Conservation (phyloP, 1,139 yeast genomes). For the Yamadazyma conglobata region DNA sequence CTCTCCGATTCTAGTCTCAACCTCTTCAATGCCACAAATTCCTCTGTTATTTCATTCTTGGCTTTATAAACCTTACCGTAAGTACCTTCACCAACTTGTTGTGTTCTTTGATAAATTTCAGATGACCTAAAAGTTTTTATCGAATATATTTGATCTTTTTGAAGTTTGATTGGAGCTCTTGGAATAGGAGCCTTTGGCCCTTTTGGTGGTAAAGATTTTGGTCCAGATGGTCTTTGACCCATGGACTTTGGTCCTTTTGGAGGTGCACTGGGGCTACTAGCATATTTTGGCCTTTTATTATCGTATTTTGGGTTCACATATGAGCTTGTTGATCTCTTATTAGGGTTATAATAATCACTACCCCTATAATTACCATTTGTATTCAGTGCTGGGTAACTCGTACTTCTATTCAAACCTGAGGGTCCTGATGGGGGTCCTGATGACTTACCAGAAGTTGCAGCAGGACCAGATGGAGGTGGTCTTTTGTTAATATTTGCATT, state of each 20-base stretch:
- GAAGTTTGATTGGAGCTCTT: conserved; percentile 13
- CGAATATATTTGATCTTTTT: conserved; percentile 32
- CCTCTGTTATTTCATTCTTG: conserved; percentile 60
- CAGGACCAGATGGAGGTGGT: conserved; percentile 6
- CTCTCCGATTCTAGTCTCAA: conserved; percentile 81
- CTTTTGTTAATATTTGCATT: not conserved
- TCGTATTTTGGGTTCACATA: conserved; percentile 4
- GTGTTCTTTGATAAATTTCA: conserved; percentile 37
- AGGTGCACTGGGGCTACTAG: conserved; percentile 4
- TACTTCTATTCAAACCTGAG: conserved; percentile 6
- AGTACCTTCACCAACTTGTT: conserved; percentile 52
- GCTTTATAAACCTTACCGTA: conserved; percentile 56
- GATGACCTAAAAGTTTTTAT: conserved; percentile 23
- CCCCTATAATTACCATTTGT: conserved; percentile 1
- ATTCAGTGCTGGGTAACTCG: too few species aligned
- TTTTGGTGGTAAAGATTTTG: not conserved
- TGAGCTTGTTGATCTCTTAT: conserved; percentile 4
- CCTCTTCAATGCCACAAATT: conserved; percentile 77
- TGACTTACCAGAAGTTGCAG: conserved; percentile 1
- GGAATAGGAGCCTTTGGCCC: not conserved
- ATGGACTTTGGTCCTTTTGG: conserved; percentile 18
- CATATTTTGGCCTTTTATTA: conserved; percentile 8
- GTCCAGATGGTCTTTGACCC: conserved; percentile 1
- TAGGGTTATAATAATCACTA: conserved; percentile 2
- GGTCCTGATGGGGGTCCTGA: conserved; percentile 7